phyloP scores from a whole-genome alignment of 345 rosid species.

The Salix caprea region DNA sequence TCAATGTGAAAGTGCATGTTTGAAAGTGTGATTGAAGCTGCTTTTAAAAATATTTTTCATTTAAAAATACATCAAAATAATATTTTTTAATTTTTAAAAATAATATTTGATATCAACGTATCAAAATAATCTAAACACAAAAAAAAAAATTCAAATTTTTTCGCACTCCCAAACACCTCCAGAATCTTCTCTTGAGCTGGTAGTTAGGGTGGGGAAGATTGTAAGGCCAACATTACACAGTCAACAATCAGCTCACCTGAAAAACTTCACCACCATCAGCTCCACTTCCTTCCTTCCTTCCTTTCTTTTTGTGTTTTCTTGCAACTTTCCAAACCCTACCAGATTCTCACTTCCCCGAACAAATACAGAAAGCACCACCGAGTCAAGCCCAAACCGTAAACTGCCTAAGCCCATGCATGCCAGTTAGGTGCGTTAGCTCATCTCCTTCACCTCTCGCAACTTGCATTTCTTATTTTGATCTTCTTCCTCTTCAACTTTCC shows the following conservation, averaged over 20 bases:
- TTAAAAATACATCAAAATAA: no score
- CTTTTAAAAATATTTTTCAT: no score
- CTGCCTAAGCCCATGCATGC: background rate
- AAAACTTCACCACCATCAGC: background rate
- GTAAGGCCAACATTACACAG: slow-evolving; percentile 19
- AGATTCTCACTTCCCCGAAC: slow-evolving; percentile 5
- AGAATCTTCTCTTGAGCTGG: background rate
- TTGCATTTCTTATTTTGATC: background rate
- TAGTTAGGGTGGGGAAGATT: slow-evolving; percentile 14
- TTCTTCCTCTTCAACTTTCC: slow-evolving; percentile 18
- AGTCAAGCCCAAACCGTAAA: slow-evolving; percentile 7
- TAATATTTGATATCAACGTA: no score
- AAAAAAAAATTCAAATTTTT: background rate
- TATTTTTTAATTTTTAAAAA: no score
- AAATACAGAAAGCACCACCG: background rate
- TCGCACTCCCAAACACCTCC: background rate
- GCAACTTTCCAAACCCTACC: slow-evolving; percentile 27
- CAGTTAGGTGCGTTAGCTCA: slow-evolving; percentile 80
- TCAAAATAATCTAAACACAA: no score
- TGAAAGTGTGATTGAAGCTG: no score
- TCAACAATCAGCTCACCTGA: slow-evolving; percentile 54
- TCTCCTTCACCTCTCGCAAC: slow-evolving; percentile 34
- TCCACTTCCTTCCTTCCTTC: background rate
- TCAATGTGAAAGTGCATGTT: no score
- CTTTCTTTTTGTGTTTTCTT: slow-evolving; percentile 16